Conservation (phyloP, 2,329 filamentous ascomycete species). For the Fusarium bulbicola region DNA sequence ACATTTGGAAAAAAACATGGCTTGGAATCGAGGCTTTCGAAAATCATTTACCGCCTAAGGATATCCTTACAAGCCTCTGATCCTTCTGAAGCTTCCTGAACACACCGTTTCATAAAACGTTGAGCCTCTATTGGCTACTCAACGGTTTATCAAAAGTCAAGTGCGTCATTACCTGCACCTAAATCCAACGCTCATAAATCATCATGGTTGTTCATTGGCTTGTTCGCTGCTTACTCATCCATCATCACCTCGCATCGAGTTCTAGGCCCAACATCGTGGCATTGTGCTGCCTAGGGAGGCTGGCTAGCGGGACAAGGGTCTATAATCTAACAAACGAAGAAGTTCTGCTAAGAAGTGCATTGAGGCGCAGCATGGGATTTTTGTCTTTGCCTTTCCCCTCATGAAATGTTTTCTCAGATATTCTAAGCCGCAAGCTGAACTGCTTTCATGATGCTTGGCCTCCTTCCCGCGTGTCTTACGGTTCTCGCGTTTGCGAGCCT, state of each 20-base stretch:
- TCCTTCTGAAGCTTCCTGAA: background rate
- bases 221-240: background rate
- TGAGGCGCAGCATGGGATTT: background rate
- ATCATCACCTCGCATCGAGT: background rate
- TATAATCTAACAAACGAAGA: background rate
- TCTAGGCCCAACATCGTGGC: background rate
- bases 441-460: fast-evolving
- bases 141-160: background rate
- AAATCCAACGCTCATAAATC: background rate
- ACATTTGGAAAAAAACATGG: fast-evolving
- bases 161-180: slow-evolving; percentile 7
- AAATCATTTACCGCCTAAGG: background rate
- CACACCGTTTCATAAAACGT: fast-evolving
- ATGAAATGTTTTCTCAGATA: fast-evolving
- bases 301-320: slow-evolving; percentile 7
- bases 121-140: background rate
- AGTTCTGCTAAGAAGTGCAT: background rate
- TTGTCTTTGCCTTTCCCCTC: background rate
- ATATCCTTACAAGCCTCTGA: background rate
- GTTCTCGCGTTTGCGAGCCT: fast-evolving
- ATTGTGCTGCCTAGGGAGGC: background rate
- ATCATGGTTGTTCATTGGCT: background rate
- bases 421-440: too few relatives aligned
- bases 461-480: fast-evolving
- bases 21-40: background rate